phyloP scores from a whole-genome alignment of 768 basidiomycete genomes.

The Botryobasidium botryosum region DNA sequence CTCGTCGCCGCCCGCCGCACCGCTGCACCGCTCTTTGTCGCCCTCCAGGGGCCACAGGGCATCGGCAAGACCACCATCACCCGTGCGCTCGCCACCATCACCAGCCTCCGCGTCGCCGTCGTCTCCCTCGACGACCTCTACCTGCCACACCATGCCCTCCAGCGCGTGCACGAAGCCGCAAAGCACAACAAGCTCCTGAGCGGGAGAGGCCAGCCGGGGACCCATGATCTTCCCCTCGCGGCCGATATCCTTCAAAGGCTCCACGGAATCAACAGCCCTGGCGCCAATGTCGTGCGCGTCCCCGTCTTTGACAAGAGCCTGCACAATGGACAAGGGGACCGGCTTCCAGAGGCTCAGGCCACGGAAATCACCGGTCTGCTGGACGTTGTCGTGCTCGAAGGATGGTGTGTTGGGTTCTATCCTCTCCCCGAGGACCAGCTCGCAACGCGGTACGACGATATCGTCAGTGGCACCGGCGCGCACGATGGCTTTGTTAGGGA shows the following conservation, averaged over 20 bases:
- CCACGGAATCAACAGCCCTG: constrained; percentile 23
- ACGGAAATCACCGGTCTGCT: constrained; percentile 31
- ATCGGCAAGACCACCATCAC: constrained; percentile 81
- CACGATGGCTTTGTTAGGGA: constrained; percentile 18
- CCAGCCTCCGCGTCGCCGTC: constrained; percentile 36
- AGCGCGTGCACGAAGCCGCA: constrained; percentile 34
- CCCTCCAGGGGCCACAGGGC: constrained; percentile 86
- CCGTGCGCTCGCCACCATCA: constrained; percentile 30
- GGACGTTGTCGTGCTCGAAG: constrained; percentile 84
- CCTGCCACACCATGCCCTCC: constrained; percentile 47
- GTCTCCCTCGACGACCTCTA: constrained; percentile 81
- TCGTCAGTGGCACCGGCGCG: constrained; percentile 9
- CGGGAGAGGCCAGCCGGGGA: constrained; percentile 87
- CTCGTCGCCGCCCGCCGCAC: too few species aligned
- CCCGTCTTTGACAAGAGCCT: constrained; percentile 84
- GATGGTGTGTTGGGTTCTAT: constrained; percentile 87
- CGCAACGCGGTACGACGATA: constrained; percentile 29
- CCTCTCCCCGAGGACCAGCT: constrained; percentile 37
- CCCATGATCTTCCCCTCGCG: constrained; percentile 68
- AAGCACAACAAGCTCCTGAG: constrained; percentile 48
- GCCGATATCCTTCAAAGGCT: constrained; percentile 33
- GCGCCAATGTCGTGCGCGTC: constrained; percentile 25
- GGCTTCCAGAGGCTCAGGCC: constrained; percentile 32
- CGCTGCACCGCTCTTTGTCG: constrained; percentile 57
- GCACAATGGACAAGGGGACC: constrained; percentile 69